phyloP scores from a whole-genome alignment of 129 eudicot genomes.

The Ambrosia trifida region DNA sequence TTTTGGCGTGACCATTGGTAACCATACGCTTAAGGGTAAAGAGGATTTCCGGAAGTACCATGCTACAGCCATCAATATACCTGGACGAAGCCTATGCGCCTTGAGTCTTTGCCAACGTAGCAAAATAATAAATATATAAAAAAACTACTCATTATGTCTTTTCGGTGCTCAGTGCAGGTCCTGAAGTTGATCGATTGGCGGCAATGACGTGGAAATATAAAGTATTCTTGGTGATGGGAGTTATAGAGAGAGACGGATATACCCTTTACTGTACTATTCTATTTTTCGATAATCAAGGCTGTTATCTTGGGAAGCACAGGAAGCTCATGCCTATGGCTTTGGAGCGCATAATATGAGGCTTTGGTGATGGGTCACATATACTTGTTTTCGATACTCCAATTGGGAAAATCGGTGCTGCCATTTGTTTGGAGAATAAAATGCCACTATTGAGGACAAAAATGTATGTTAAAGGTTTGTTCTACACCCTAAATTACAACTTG shows the following conservation, averaged over 20 bases:
- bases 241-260: slow-evolving; percentile 89
- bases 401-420: slow-evolving; percentile 90
- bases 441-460: slow-evolving; percentile 85
- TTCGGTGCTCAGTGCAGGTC: slow-evolving; percentile 53
- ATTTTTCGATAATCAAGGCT: slow-evolving; percentile 86
- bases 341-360: slow-evolving; percentile 93
- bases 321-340: slow-evolving; percentile 87
- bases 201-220: slow-evolving; percentile 89
- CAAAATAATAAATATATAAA: too few relatives aligned
- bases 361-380: slow-evolving; percentile 89
- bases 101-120: too few relatives aligned
- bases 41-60: slow-evolving; percentile 87
- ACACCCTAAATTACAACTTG: neutral
- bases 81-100: slow-evolving; percentile 35
- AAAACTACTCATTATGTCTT: too few relatives aligned
- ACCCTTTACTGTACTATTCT: slow-evolving; percentile 79
- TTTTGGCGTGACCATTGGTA: slow-evolving; percentile 78
- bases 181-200: slow-evolving; percentile 89
- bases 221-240: slow-evolving; percentile 80
- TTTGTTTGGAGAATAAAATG: slow-evolving; percentile 97
- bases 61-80: slow-evolving; percentile 88
- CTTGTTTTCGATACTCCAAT: slow-evolving; percentile 84
- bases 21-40: slow-evolving; percentile 73
- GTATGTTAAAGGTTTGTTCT: slow-evolving; percentile 80
- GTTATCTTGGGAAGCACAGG: slow-evolving; percentile 83